Evolutionary conservation across 352 stramenopile species (phyloP).

Genomic region (Phytophthora ramorum): DNA sequence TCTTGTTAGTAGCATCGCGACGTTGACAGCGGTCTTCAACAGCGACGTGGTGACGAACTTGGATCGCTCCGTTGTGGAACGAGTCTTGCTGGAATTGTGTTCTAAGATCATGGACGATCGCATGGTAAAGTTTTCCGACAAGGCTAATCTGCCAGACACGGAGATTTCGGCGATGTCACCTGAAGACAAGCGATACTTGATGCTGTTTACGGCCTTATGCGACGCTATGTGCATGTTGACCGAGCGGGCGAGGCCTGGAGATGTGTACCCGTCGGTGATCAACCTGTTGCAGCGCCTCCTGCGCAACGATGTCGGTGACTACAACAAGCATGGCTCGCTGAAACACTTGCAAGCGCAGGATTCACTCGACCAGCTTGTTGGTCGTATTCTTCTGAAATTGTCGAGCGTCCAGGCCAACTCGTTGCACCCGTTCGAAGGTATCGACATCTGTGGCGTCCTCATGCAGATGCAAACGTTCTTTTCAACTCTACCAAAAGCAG

Average conservation of each 20-base stretch:
- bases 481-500: constrained; percentile 68
- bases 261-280: constrained; percentile 81
- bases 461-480: constrained; percentile 92
- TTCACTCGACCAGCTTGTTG: constrained; percentile 80
- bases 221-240: constrained; percentile 65
- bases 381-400: constrained; percentile 74
- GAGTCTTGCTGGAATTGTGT: constrained; percentile 76
- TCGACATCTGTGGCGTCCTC: constrained; percentile 84
- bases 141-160: constrained; percentile 44
- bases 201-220: constrained; percentile 77
- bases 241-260: constrained; percentile 64
- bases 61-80: constrained; percentile 80
- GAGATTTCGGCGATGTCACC: constrained; percentile 52
- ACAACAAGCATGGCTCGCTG: constrained; percentile 72
- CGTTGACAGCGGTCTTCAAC: constrained; percentile 63
- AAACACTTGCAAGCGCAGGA: constrained; percentile 82
- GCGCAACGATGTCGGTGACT: constrained; percentile 81
- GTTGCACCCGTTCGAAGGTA: constrained; percentile 74
- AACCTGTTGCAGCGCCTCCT: constrained; percentile 84
- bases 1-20: constrained; percentile 76
- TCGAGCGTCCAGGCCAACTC: constrained; percentile 61
- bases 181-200: constrained; percentile 67
- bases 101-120: constrained; percentile 78
- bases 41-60: constrained; percentile 66
- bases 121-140: constrained; percentile 63